phyloP scores from a whole-genome alignment of 345 rosid species.

The Toxicodendron radicans region DNA sequence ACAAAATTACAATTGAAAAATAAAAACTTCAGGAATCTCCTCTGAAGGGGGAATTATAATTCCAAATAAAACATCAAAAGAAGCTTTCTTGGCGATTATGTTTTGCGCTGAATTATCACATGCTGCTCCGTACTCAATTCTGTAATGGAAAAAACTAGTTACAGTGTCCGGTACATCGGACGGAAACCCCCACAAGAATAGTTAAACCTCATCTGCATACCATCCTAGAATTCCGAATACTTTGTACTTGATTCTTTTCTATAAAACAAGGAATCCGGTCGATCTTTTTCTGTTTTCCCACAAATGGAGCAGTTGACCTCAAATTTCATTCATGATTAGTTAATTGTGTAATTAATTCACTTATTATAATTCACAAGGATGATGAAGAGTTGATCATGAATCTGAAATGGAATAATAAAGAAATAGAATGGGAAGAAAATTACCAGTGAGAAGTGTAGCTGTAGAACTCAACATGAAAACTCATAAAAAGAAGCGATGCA shows the following conservation, averaged over 20 bases:
- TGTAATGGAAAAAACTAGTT: too few species aligned
- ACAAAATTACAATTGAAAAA: background rate
- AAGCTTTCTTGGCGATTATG: too few species aligned
- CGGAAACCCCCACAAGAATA: too few species aligned
- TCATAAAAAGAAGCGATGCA: slow-evolving; percentile 61
- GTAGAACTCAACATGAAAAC: slow-evolving; percentile 53
- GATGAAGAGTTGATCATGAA: background rate
- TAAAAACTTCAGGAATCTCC: too few species aligned
- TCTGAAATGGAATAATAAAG: background rate
- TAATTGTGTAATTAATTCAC: background rate
- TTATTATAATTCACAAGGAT: background rate
- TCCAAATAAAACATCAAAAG: too few species aligned
- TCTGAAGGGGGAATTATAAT: too few species aligned
- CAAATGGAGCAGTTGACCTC: background rate
- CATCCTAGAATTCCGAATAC: background rate
- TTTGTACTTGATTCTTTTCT: background rate
- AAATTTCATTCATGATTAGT: background rate
- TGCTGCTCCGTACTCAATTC: too few species aligned
- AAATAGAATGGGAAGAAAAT: background rate
- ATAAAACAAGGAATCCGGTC: too few species aligned
- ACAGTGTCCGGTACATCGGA: too few species aligned
- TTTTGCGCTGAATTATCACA: too few species aligned
- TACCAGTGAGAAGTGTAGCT: slow-evolving; percentile 69
- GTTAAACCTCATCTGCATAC: too few species aligned
- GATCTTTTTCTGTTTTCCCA: background rate